Conservation (phyloP, 2,329 filamentous ascomycete species). For the Monosporascus sp. region DNA sequence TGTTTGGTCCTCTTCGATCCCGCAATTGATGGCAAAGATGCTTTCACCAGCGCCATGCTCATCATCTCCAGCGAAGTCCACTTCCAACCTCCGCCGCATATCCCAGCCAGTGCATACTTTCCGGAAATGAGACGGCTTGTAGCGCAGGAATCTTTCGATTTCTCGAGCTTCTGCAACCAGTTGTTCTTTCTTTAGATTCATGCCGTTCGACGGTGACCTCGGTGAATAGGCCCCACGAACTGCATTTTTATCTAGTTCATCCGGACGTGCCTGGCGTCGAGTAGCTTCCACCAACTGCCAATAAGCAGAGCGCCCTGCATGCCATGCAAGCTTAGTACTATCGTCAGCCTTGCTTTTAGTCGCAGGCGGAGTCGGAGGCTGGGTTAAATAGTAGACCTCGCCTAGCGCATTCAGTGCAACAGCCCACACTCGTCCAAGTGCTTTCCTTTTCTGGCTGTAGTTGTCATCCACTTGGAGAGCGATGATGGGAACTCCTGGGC, state of each 20-base stretch:
- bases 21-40: slow-evolving; percentile 69
- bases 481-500: slow-evolving; percentile 89
- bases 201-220: slow-evolving; percentile 68
- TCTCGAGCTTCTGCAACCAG: slow-evolving; percentile 72
- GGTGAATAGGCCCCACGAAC: slow-evolving; percentile 75
- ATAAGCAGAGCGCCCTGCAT: slow-evolving; percentile 68
- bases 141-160: slow-evolving; percentile 70
- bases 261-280: slow-evolving; percentile 63
- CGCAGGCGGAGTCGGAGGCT: slow-evolving; percentile 56
- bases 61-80: slow-evolving; percentile 84
- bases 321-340: slow-evolving; percentile 67
- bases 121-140: slow-evolving; percentile 73
- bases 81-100: slow-evolving; percentile 78
- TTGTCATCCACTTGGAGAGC: slow-evolving; percentile 78
- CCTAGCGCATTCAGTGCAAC: slow-evolving; percentile 90
- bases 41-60: slow-evolving; percentile 71
- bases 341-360: slow-evolving; percentile 49
- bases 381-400: slow-evolving; percentile 80
- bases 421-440: slow-evolving; percentile 75
- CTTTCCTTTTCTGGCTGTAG: slow-evolving; percentile 67
- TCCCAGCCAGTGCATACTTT: slow-evolving; percentile 82
- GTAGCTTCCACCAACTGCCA: slow-evolving; percentile 81
- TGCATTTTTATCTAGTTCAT: slow-evolving; percentile 66
- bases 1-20: slow-evolving; percentile 54
- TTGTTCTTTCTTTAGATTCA: slow-evolving; percentile 67